Conservation (phyloP, 208 protist species). For the Trypanosomatidae sp. region DNA sequence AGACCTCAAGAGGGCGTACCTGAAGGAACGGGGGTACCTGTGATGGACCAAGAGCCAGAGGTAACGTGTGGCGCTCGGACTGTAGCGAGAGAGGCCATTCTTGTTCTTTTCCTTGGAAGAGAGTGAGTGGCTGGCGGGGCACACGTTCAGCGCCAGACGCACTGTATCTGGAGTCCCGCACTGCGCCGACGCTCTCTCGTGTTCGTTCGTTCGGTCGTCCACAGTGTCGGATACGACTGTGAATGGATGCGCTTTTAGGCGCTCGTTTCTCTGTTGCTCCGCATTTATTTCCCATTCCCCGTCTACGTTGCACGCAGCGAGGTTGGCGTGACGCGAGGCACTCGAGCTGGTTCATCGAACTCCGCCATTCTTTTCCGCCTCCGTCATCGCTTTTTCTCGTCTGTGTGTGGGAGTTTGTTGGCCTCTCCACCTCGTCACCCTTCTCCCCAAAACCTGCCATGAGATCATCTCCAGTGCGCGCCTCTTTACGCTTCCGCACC, state of each 20-base stretch:
- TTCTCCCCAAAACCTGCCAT: not conserved
- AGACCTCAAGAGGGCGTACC: conserved; percentile 11
- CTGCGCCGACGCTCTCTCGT: no score
- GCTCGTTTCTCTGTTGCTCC: not conserved
- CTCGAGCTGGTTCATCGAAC: not conserved
- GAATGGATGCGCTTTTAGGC: not conserved
- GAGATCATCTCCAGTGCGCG: not conserved
- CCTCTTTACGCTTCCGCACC: no score
- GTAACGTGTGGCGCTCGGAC: not conserved
- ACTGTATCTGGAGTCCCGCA: not conserved
- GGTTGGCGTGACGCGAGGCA: not conserved
- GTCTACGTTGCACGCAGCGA: not conserved
- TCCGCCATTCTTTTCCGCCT: not conserved
- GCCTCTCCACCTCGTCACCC: not conserved
- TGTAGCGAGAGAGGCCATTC: not conserved
- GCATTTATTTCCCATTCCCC: not conserved
- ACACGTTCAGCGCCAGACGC: not conserved
- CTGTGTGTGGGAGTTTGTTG: no score
- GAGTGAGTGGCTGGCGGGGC: not conserved
- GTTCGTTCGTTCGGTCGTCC: no score
- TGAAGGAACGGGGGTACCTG: conserved; percentile 21
- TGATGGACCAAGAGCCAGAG: not conserved
- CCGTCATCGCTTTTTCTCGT: not conserved
- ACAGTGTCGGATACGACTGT: no score
- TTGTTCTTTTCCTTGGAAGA: not conserved